Evolutionary conservation across 306 rosid genomes (phyloP).

Genomic region (Mimosa pudica): DNA sequence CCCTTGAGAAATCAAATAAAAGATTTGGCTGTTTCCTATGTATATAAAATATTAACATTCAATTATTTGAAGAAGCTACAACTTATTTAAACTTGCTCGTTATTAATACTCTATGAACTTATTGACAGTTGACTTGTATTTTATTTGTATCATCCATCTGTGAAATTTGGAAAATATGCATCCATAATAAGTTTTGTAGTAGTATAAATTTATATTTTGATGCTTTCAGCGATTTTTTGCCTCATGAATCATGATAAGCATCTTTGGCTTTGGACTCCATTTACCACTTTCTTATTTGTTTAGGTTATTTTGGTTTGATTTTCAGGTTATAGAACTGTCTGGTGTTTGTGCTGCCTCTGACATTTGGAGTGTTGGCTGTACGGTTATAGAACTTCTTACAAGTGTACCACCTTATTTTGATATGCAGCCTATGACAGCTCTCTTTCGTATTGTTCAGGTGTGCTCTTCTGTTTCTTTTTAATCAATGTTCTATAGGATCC

Average conservation of each 20-base stretch:
- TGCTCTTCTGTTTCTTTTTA: slow-evolving; percentile 21
- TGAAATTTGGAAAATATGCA: neutral
- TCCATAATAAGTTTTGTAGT: neutral
- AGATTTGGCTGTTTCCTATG: neutral
- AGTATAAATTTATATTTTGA: neutral
- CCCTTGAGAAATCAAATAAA: too few relatives aligned
- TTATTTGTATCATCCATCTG: neutral
- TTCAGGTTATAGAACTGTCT: slow-evolving; percentile 98
- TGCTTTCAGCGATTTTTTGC: neutral
- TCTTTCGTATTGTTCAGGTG: slow-evolving; percentile 98
- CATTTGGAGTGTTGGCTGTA: slow-evolving; percentile 99
- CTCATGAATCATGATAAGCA: neutral
- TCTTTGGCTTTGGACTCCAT: neutral
- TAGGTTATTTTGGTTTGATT: slow-evolving; percentile 29
- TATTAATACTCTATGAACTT: neutral
- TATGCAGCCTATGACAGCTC: slow-evolving; percentile 98
- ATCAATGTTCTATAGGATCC: neutral
- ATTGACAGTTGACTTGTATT: neutral
- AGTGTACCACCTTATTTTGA: slow-evolving; percentile 97
- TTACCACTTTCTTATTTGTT: neutral
- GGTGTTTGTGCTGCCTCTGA: slow-evolving; percentile 99
- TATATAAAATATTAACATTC: neutral
- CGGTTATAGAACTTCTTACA: slow-evolving; percentile 97
- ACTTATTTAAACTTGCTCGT: neutral
- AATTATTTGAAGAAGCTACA: neutral